Conservation (phyloP, 139 green algal genomes). For the Dunaliella sp. region DNA sequence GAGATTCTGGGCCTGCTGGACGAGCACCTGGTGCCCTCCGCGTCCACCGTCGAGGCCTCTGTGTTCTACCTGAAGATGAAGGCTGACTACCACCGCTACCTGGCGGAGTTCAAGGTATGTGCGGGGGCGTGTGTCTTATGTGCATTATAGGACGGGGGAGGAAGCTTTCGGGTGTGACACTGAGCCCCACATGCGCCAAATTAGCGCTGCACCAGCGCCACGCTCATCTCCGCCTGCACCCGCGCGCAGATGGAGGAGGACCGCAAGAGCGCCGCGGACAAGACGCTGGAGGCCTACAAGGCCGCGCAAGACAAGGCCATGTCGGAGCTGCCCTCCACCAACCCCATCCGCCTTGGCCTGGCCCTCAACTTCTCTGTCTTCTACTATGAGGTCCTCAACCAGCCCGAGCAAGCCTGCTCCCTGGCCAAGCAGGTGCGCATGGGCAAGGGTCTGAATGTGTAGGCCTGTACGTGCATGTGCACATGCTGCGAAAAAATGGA, state of each 20-base stretch:
- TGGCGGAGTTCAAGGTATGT: slow-evolving; percentile 95
- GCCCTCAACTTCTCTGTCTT: slow-evolving; percentile 99
- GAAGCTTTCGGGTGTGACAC: too few species aligned
- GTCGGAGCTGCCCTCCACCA: slow-evolving; percentile 81
- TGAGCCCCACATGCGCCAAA: too few species aligned
- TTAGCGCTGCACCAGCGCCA: neutral
- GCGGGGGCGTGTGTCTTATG: too few species aligned
- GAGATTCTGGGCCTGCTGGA: slow-evolving; percentile 93
- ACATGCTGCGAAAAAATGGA: too few species aligned
- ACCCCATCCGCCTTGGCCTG: slow-evolving; percentile 94
- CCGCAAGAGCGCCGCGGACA: slow-evolving; percentile 89
- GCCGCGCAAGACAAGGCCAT: slow-evolving; percentile 75
- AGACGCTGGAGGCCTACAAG: slow-evolving; percentile 95
- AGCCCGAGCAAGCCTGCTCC: slow-evolving; percentile 89
- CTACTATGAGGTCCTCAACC: slow-evolving; percentile 99
- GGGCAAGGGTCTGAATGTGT: neutral
- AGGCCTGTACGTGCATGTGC: neutral
- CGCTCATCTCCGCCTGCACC: neutral
- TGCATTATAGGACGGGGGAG: too few species aligned
- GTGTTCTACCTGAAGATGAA: slow-evolving; percentile 97
- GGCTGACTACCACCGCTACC: slow-evolving; percentile 97
- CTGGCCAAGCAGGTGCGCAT: slow-evolving; percentile 90
- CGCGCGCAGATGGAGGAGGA: slow-evolving; percentile 50
- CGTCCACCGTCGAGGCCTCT: slow-evolving; percentile 89
- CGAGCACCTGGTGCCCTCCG: slow-evolving; percentile 91